phyloP scores from a whole-genome alignment of 495 filamentous ascomycete species.

The Annulohypoxylon stygium region DNA sequence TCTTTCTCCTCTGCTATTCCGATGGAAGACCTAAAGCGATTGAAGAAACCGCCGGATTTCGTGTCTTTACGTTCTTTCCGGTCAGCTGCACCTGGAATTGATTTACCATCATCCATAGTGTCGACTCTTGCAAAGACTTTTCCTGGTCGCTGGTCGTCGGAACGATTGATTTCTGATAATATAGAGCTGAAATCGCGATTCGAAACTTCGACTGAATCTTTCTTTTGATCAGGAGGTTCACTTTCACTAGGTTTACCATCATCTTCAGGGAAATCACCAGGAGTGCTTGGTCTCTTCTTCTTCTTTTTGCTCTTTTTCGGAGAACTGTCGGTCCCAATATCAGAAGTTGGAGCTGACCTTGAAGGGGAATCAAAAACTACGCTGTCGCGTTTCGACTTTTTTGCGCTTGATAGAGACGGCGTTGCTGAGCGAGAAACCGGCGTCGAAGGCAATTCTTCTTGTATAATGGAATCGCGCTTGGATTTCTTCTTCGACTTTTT shows the following conservation, averaged over 20 bases:
- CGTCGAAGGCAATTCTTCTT: slow-evolving; percentile 32
- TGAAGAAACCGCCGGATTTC: slow-evolving; percentile 53
- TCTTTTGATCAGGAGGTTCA: slow-evolving; percentile 51
- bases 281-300: slow-evolving; percentile 33
- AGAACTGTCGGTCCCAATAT: slow-evolving; percentile 24
- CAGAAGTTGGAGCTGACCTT: slow-evolving; percentile 26
- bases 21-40: slow-evolving; percentile 52
- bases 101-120: slow-evolving; percentile 57
- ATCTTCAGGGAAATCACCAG: slow-evolving; percentile 37
- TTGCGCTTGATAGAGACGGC: slow-evolving; percentile 44
- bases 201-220: slow-evolving; percentile 45
- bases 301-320: slow-evolving; percentile 45
- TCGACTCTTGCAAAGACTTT: slow-evolving; percentile 40
- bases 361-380: slow-evolving; percentile 41
- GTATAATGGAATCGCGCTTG: slow-evolving; percentile 22
- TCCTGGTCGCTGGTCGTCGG: slow-evolving; percentile 52
- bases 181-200: slow-evolving; percentile 60
- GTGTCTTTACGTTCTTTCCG: slow-evolving; percentile 51
- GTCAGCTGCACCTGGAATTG: slow-evolving; percentile 48
- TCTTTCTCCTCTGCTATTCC: slow-evolving; percentile 47
- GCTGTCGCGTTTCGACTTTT: slow-evolving; percentile 52
- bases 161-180: slow-evolving; percentile 55
- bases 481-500: slow-evolving; percentile 45
- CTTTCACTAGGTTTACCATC: slow-evolving; percentile 22
- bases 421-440: slow-evolving; percentile 39